phyloP scores from a whole-genome alignment of 2,329 filamentous ascomycete species.

The Seiridium unicorne region DNA sequence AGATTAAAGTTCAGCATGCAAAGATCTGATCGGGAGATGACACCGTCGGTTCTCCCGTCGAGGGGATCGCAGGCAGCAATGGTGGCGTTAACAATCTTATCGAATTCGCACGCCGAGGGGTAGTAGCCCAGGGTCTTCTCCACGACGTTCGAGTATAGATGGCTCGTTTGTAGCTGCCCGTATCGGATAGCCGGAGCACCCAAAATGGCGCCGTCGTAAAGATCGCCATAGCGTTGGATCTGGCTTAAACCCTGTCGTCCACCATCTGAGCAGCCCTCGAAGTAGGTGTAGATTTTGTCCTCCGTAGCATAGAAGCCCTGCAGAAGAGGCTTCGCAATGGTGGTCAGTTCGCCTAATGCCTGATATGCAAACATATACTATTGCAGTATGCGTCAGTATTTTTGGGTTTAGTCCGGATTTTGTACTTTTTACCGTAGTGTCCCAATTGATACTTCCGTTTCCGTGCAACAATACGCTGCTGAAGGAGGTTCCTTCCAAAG shows the following conservation, averaged over 20 bases:
- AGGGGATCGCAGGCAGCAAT: constrained; percentile 5
- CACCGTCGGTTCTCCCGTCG: constrained; percentile 4
- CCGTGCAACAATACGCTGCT: neutral
- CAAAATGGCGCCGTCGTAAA: constrained; percentile 2
- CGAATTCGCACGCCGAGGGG: constrained; percentile 3
- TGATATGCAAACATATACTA: constrained; percentile 29
- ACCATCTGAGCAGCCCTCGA: constrained; percentile 5
- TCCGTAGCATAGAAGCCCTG: constrained; percentile 31
- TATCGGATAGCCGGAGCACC: constrained; percentile 5
- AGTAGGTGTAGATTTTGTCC: constrained; percentile 10
- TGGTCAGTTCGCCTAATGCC: constrained; percentile 4
- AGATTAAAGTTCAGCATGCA: constrained; percentile 2
- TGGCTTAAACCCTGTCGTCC: constrained; percentile 5
- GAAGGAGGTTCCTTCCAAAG: constrained; percentile 3
- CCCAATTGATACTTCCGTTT: constrained; percentile 3
- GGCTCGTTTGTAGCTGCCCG: neutral
- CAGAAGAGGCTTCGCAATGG: constrained; percentile 2
- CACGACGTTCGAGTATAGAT: constrained; percentile 1
- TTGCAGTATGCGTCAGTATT: neutral
- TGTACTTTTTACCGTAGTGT: constrained; percentile 19
- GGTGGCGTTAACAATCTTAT: neutral
- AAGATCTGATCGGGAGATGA: constrained; percentile 3
- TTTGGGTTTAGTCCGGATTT: neutral
- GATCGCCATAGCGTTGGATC: constrained; percentile 1
- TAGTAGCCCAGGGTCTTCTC: constrained; percentile 4